Base-by-base conservation (phyloP, 1,139 yeast genomes). In the Lodderomyces orthopsilosis region DNA sequence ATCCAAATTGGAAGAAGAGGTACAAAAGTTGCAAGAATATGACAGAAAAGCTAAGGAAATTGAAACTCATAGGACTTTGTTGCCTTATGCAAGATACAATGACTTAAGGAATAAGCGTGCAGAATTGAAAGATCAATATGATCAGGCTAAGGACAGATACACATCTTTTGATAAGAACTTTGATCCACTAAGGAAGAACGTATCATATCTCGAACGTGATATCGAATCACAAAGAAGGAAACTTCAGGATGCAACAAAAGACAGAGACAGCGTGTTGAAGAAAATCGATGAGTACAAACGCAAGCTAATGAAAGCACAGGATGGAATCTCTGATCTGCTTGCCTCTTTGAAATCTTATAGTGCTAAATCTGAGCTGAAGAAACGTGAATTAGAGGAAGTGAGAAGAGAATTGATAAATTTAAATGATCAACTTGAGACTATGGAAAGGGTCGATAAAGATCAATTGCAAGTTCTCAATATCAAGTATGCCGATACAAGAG, bases 61-160 rank as follows among this genome's bases (percentile, higher is more conserved):
- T 8, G 70, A 68, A 10, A 59, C 68, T 35, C 83, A 83, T 55
- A 63, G 67, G 42, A 68, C 70, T 49, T 61, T 83, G 32, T 58
- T 83, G 30, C 90, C 90, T 0, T 83, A 80, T 58, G 88, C 83
- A 0, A 73, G 75, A 47, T 62, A 79, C 2, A 77, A 79, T 41
- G 85, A 80, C 43, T 66, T 75, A 46, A 81, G 75, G 48, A 61
- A 56, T n/a, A 66, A 66, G 42, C 66, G 70, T 39, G 63, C 67
- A 26, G 57, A 58, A 12, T 63, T 74, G 40, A 79, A 77, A 52
- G 53, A 55, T 17, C 68, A 65, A 24, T 70, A 75, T 45, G 75
- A 77, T 30, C 55, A 56, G 12, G 71, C 77, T 9, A 68, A 70
- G 49, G 48, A 47, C 9, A 57, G 61, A 26, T 51, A 69, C 17